Conservation (phyloP, 2,329 filamentous ascomycete species). For the Monilinia laxa region DNA sequence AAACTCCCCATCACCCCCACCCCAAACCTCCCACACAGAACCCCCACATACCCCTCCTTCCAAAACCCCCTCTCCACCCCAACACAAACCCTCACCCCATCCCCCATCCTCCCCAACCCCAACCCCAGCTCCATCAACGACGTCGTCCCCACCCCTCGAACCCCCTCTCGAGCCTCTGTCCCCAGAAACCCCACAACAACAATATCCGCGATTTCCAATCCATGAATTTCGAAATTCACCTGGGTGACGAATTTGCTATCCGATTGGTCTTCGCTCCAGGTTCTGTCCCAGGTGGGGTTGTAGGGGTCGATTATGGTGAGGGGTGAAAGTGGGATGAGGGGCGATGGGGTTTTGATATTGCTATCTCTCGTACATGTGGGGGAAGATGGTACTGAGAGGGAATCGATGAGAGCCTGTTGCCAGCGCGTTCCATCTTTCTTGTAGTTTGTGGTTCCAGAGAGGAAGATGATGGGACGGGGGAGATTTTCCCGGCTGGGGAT, state of each 20-base stretch:
- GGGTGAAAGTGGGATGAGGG: constrained; percentile 40
- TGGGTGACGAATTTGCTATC: constrained; percentile 53
- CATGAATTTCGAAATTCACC: constrained; percentile 61
- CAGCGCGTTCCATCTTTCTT: constrained; percentile 13
- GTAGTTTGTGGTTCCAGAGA: constrained; percentile 55
- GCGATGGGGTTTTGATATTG: background rate
- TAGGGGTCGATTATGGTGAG: constrained; percentile 59
- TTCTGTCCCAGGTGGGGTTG: constrained; percentile 55
- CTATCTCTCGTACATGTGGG: constrained; percentile 78
- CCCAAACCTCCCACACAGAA: constrained; percentile 52
- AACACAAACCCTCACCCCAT: constrained; percentile 78
- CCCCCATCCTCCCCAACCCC: constrained; percentile 47
- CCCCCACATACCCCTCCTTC: constrained; percentile 61
- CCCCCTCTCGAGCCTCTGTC: constrained; percentile 67
- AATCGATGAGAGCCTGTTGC: constrained; percentile 64
- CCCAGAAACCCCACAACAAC: constrained; percentile 65
- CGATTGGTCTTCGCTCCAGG: constrained; percentile 51
- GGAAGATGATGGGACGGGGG: constrained; percentile 48
- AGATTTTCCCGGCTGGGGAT: constrained; percentile 70
- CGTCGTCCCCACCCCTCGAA: constrained; percentile 59
- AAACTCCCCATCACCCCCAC: constrained; percentile 45
- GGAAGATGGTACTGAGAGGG: constrained; percentile 72
- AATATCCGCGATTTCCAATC: constrained; percentile 53
- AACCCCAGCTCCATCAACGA: constrained; percentile 52
- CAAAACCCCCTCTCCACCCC: constrained; percentile 59